These are phyloP conservation scores for Leishmania mexicana DNA, from an alignment of 208 protist genomes.

Conservation along the genomic window DNA sequence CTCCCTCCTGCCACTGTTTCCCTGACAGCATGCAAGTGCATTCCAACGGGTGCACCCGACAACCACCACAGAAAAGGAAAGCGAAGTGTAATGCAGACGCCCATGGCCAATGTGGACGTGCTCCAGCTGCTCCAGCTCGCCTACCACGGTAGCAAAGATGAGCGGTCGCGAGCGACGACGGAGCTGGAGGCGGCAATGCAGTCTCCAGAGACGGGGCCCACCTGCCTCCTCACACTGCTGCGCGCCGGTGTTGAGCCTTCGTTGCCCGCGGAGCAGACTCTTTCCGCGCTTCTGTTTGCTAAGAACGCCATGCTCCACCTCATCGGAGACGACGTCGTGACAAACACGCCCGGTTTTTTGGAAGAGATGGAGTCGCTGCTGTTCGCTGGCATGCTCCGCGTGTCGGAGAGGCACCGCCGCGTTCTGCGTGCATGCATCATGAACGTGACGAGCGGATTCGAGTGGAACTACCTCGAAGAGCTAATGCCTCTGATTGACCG, in stretches of 20 bases:
- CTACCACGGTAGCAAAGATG: slow-evolving; percentile 77
- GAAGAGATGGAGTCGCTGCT: slow-evolving; percentile 67
- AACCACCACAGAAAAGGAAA: background rate
- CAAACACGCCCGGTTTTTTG: slow-evolving; percentile 36
- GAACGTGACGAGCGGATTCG: slow-evolving; percentile 68
- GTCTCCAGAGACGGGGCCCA: slow-evolving; percentile 38
- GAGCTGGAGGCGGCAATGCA: slow-evolving; percentile 61
- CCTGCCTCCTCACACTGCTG: slow-evolving; percentile 65
- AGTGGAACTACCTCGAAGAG: slow-evolving; percentile 83
- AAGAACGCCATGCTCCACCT: slow-evolving; percentile 82
- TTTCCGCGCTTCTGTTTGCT: slow-evolving; percentile 82
- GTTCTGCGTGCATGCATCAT: slow-evolving; percentile 62
- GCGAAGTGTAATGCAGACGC: background rate
- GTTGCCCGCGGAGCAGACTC: slow-evolving; percentile 59
- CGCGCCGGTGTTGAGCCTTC: slow-evolving; percentile 52
- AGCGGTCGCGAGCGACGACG: slow-evolving; percentile 66
- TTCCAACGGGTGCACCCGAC: background rate
- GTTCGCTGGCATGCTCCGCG: slow-evolving; percentile 59
- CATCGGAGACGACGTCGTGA: slow-evolving; percentile 54
- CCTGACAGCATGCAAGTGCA: background rate
- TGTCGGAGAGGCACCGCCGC: slow-evolving; percentile 63
- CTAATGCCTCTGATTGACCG: slow-evolving; percentile 63
- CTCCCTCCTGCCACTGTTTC: background rate
- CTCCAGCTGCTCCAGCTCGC: slow-evolving; percentile 74
- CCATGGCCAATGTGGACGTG: slow-evolving; percentile 43